A percentile compares a stretch with the other conserved stretches of the same genome.
Conservation (phyloP, 176 grass and related monocot genomes). For the Aegilops speltoides region DNA sequence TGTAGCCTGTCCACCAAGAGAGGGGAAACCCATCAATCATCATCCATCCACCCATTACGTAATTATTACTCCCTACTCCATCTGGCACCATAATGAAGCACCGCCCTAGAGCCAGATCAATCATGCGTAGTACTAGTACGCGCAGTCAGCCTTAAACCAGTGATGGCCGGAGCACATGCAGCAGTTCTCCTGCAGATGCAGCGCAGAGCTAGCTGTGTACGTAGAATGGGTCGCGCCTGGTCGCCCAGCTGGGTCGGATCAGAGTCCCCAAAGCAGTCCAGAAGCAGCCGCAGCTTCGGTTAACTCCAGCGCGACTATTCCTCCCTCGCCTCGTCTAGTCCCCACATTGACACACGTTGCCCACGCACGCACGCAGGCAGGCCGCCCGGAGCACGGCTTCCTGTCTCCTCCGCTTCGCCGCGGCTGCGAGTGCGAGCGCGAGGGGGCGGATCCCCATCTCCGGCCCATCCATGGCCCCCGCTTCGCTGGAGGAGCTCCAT, state of each 20-base stretch:
- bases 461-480: conserved; percentile 31
- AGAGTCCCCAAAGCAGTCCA: neutral
- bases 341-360: conserved; percentile 2
- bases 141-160: neutral
- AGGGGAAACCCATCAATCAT: too few relatives aligned
- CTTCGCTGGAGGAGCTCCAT: neutral
- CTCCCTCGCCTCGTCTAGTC: neutral
- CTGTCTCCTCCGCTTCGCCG: neutral
- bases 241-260: neutral
- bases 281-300: neutral
- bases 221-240: neutral
- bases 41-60: too few relatives aligned
- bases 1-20: too few relatives aligned
- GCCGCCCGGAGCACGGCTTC: conserved; percentile 24
- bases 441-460: conserved; percentile 19
- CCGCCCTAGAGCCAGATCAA: neutral
- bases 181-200: neutral
- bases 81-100: neutral
- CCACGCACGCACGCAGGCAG: neutral
- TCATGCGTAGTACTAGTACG: neutral
- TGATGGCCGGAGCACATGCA: neutral
- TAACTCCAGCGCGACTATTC: neutral
- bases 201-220: neutral
- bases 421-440: neutral
- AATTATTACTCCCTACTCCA: too few relatives aligned